Percentiles rank a stretch among this genome's conserved stretches.
phyloP scores from a whole-genome alignment of 257 asterid genomes.

The Sherardia arvensis region DNA sequence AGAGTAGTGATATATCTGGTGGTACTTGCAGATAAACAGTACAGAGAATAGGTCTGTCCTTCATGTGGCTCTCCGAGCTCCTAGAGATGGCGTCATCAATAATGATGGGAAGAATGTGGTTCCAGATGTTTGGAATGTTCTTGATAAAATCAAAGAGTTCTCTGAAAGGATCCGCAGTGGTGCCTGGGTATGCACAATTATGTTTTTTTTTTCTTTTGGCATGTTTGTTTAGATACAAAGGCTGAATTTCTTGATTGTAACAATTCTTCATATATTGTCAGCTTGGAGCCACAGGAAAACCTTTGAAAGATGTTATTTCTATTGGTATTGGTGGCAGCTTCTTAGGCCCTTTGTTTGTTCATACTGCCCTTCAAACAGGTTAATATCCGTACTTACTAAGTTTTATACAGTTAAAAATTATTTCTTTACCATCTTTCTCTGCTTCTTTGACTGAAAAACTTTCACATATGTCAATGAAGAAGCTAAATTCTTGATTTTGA shows the following conservation, averaged over 20 bases:
- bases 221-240: slow-evolving; percentile 2
- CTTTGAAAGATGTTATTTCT: slow-evolving; percentile 76
- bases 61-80: slow-evolving; percentile 93
- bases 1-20: slow-evolving; percentile 7
- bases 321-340: slow-evolving; percentile 99
- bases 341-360: slow-evolving; percentile 95
- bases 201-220: neutral
- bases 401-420: neutral
- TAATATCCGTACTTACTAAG: neutral
- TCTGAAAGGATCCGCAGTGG: slow-evolving; percentile 92
- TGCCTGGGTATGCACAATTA: slow-evolving; percentile 65
- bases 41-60: slow-evolving; percentile 96
- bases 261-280: slow-evolving; percentile 17
- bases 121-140: slow-evolving; percentile 96
- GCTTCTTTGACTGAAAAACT: slow-evolving; percentile 2
- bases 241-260: slow-evolving; percentile 9
- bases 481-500: slow-evolving; percentile 16
- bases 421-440: slow-evolving; percentile 9
- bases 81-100: slow-evolving; percentile 67
- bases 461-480: slow-evolving; percentile 5
- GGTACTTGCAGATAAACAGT: slow-evolving; percentile 65
- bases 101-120: slow-evolving; percentile 97
- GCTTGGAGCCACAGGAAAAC: slow-evolving; percentile 98
- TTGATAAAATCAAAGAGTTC: slow-evolving; percentile 84
- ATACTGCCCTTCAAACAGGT: slow-evolving; percentile 99